These are phyloP conservation scores for Paspalum vaginatum DNA, from an alignment of 176 grass and related monocot species.

Conservation along the genomic window DNA sequence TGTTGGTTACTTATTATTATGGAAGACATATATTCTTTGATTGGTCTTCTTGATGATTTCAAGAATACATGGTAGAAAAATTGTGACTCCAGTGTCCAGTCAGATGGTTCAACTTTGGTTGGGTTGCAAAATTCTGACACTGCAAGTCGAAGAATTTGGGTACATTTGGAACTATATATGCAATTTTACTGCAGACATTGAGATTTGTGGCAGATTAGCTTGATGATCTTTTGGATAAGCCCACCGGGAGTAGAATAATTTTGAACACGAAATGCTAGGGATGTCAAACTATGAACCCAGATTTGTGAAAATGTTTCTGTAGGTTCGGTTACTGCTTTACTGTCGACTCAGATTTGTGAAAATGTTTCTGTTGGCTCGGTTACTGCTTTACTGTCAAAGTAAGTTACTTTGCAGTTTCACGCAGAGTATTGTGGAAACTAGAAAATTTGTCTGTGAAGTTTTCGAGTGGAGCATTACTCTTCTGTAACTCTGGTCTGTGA, in stretches of 20 bases:
- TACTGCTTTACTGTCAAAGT: neutral
- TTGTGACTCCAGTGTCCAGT: neutral
- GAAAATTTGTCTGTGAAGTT: slow-evolving; percentile 2
- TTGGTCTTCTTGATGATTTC: neutral
- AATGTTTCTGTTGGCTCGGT: neutral
- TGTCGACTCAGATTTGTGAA: neutral
- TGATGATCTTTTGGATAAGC: slow-evolving; percentile 7
- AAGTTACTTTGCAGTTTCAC: neutral
- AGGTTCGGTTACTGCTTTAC: neutral
- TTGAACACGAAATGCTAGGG: neutral
- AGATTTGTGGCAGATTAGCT: neutral
- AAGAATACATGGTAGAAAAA: neutral
- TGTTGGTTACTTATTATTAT: neutral
- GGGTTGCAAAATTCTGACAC: neutral
- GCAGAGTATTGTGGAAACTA: neutral
- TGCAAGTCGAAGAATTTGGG: neutral
- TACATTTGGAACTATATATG: neutral
- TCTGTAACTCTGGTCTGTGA: neutral
- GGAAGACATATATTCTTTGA: neutral
- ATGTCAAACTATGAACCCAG: neutral
- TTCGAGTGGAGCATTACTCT: neutral
- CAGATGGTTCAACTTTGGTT: slow-evolving; percentile 1
- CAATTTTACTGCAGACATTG: neutral
- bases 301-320: neutral
- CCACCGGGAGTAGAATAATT: neutral